These are phyloP conservation scores for Ganoderma leucocontextum DNA, from an alignment of 1,284 basidiomycete species.

Conservation along the genomic window DNA sequence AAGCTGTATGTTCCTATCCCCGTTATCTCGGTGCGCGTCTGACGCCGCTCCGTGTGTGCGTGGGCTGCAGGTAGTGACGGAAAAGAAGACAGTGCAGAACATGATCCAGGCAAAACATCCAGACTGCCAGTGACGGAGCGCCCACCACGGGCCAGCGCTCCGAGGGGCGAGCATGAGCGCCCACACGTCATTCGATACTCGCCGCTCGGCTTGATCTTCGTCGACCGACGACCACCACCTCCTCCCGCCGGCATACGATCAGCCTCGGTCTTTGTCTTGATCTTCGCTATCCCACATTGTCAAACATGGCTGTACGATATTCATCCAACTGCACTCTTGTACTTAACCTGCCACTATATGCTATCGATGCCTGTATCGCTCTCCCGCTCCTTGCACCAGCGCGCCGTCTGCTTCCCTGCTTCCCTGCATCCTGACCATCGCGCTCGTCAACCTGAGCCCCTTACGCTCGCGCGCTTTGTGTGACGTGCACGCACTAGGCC, in stretches of 20 bases:
- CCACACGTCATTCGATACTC: not conserved
- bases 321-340: not conserved
- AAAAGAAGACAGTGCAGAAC: conserved; percentile 34
- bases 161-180: not conserved
- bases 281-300: not conserved
- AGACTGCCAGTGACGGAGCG: conserved; percentile 26
- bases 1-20: conserved; percentile 33
- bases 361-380: not conserved
- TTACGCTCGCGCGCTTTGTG: not conserved
- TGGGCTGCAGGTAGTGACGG: conserved; percentile 24
- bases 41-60: not conserved
- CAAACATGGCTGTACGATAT: not conserved
- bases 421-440: not conserved
- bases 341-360: conserved; percentile 4
- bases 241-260: not conserved
- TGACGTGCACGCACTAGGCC: not conserved
- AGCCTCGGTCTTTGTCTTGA: not conserved
- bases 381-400: not conserved
- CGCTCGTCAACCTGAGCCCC: not conserved
- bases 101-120: conserved; percentile 35
- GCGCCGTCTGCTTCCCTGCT: not conserved
- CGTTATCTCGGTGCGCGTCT: not conserved
- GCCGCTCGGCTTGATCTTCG: not conserved
- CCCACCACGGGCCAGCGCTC: not conserved
- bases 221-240: not conserved